Conservation (phyloP, 1,284 basidiomycete species). For the Peniophora sp. region DNA sequence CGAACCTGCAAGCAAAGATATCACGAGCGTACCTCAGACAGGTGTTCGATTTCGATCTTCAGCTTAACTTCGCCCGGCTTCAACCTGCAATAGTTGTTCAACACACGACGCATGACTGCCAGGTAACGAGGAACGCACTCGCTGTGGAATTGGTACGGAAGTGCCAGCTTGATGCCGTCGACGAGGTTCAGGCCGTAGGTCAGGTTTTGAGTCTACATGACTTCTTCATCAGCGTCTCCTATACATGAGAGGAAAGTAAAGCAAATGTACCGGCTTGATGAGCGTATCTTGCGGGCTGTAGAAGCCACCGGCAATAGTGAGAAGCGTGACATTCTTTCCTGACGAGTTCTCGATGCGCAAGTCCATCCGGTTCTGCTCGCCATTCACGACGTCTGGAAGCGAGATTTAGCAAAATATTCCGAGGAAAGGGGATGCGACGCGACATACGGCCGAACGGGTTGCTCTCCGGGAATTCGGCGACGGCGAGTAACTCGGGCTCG, state of each 20-base stretch:
- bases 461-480: conserved; percentile 64
- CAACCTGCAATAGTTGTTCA: no score
- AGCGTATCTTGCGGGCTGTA: conserved; percentile 60
- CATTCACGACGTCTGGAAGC: conserved; percentile 75
- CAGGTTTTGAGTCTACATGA: conserved; percentile 49
- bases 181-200: conserved; percentile 55
- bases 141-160: conserved; percentile 76
- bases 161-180: conserved; percentile 56
- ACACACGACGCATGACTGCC: conserved; percentile 9
- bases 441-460: conserved; percentile 80
- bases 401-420: conserved; percentile 1
- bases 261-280: conserved; percentile 56
- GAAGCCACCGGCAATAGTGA: conserved; percentile 65
- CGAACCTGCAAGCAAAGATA: conserved; percentile 4
- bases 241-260: conserved; percentile 23
- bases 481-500: conserved; percentile 50
- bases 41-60: conserved; percentile 73
- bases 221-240: conserved; percentile 3
- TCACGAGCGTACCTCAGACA: conserved; percentile 44
- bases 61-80: conserved; percentile 77
- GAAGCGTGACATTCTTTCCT: conserved; percentile 67
- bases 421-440: conserved; percentile 12
- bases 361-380: conserved; percentile 68
- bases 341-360: conserved; percentile 73
- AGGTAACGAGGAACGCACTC: conserved; percentile 59